These are phyloP conservation scores for Colletotrichum tofieldiae DNA, from an alignment of 2,329 filamentous ascomycete genomes.

Conservation along the genomic window DNA sequence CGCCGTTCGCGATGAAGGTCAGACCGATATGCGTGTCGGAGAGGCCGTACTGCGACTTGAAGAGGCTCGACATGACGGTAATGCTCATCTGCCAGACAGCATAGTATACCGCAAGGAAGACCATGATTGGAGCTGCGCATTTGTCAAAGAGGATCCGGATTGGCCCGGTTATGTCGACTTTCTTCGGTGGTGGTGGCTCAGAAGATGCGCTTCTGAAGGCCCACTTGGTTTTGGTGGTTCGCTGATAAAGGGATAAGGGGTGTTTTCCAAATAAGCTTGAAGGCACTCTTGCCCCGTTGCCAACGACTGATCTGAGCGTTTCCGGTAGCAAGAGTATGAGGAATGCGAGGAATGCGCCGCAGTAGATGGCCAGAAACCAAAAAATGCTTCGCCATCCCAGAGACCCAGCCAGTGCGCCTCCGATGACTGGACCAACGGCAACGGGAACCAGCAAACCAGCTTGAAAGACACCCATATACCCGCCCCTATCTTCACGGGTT, in stretches of 20 bases:
- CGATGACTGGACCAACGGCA: conserved; percentile 64
- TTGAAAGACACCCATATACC: conserved; percentile 66
- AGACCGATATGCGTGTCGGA: conserved; percentile 63
- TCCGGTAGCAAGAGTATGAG: conserved; percentile 63
- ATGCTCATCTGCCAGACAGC: conserved; percentile 71
- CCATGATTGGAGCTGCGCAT: conserved; percentile 59
- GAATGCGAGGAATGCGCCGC: conserved; percentile 55
- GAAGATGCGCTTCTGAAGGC: not conserved
- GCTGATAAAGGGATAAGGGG: conserved; percentile 54
- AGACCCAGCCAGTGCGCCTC: conserved; percentile 65
- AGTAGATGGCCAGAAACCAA: conserved; percentile 66
- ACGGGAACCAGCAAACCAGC: conserved; percentile 53
- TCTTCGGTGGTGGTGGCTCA: conserved; percentile 45
- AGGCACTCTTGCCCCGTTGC: conserved; percentile 53
- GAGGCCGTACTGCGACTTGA: conserved; percentile 60
- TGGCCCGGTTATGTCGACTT: conserved; percentile 61
- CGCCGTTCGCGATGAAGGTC: conserved; percentile 69
- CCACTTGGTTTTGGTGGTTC: conserved; percentile 48
- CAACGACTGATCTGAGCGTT: conserved; percentile 60
- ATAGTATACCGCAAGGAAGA: conserved; percentile 67
- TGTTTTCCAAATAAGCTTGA: conserved; percentile 46
- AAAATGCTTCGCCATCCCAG: conserved; percentile 70
- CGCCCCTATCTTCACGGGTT: conserved; percentile 69
- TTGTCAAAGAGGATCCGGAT: conserved; percentile 63
- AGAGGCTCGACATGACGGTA: conserved; percentile 66